Evolutionary conservation across 1,284 basidiomycete genomes (phyloP).

Genomic region (Cryptococcus maquisensis): DNA sequence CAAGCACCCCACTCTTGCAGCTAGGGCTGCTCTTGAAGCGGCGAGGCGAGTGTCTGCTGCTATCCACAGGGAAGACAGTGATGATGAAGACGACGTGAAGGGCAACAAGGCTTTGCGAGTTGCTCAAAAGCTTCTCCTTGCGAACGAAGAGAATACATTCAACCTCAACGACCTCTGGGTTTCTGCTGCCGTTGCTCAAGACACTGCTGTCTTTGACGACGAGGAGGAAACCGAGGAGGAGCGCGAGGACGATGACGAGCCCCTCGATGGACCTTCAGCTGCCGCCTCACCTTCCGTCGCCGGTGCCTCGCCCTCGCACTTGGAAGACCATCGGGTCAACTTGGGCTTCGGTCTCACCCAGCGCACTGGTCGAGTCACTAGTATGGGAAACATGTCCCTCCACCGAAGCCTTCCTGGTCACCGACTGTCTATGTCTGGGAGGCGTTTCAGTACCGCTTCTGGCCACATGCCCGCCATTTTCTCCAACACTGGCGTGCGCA

Average conservation of each 20-base stretch:
- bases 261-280: conserved; percentile 18
- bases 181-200: conserved; percentile 49
- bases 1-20: conserved; percentile 49
- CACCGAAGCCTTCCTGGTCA: conserved; percentile 18
- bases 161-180: conserved; percentile 51
- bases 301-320: conserved; percentile 15
- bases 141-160: conserved; percentile 50
- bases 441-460: conserved; percentile 43
- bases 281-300: conserved; percentile 15
- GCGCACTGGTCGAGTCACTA: conserved; percentile 5
- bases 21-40: conserved; percentile 43
- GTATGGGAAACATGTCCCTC: conserved; percentile 8
- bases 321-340: conserved; percentile 1
- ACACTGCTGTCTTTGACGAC: conserved; percentile 49
- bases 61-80: conserved; percentile 20
- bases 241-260: conserved; percentile 18
- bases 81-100: conserved; percentile 25
- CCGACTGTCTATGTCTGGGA: conserved; percentile 25
- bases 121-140: conserved; percentile 79
- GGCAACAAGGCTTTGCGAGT: conserved; percentile 57
- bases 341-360: conserved; percentile 5
- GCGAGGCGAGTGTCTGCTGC: conserved; percentile 41
- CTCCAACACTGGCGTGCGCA: conserved; percentile 44
- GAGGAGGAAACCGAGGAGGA: conserved; percentile 40
- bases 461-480: conserved; percentile 46